A percentile compares a stretch with the other conserved stretches of the same genome.
phyloP scores from a whole-genome alignment of 176 grass and related monocot species.

The Secale cereale region DNA sequence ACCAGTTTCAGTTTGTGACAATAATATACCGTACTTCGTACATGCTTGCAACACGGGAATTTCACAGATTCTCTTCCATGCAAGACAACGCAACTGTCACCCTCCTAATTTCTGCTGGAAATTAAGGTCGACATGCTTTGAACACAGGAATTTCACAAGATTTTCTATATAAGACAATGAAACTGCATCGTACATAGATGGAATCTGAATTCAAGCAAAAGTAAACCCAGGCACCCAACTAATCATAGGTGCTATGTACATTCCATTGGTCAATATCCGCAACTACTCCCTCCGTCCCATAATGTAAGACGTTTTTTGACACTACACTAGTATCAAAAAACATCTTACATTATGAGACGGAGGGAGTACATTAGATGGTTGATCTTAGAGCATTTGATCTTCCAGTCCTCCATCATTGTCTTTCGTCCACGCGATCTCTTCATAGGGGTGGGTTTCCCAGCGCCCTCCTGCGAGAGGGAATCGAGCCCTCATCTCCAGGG shows the following conservation, averaged over 20 bases:
- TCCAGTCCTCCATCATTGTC: background rate
- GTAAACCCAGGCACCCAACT: background rate
- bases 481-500: background rate
- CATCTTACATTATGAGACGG: no score
- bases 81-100: background rate
- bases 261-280: background rate
- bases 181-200: no score
- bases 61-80: background rate
- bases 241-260: background rate
- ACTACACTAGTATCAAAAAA: no score
- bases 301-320: no score
- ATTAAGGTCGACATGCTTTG: background rate
- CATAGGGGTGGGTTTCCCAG: background rate
- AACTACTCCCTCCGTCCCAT: no score
- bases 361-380: background rate
- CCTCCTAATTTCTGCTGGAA: background rate
- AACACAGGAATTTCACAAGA: no score
- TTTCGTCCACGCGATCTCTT: background rate
- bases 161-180: background rate
- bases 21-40: no score
- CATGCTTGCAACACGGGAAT: background rate
- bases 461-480: background rate
- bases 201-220: background rate
- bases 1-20: no score
- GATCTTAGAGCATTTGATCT: background rate